These are phyloP conservation scores for Trichoderma koningiopsis DNA, from an alignment of 2,329 filamentous ascomycete species.

Conservation along the genomic window DNA sequence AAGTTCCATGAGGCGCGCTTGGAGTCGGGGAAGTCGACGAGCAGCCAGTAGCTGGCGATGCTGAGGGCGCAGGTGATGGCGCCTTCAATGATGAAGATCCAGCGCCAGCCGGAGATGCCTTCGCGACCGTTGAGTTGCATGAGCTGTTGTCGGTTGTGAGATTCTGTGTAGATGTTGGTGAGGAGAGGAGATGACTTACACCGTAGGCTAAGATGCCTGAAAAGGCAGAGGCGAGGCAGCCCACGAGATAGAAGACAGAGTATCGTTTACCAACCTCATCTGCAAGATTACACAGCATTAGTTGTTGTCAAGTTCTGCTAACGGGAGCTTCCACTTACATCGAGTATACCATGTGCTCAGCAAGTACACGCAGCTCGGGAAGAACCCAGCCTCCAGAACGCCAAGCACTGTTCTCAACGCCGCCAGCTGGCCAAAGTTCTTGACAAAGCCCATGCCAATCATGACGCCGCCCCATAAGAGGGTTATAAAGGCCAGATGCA, in stretches of 20 bases:
- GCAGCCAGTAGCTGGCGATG: slow-evolving; percentile 55
- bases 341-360: slow-evolving; percentile 74
- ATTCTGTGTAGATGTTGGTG: not conserved
- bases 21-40: slow-evolving; percentile 66
- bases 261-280: slow-evolving; percentile 72
- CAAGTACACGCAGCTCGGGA: slow-evolving; percentile 70
- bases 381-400: slow-evolving; percentile 69
- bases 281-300: slow-evolving; percentile 32
- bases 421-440: slow-evolving; percentile 54
- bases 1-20: slow-evolving; percentile 55
- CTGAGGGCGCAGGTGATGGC: slow-evolving; percentile 57
- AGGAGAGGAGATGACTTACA: slow-evolving; percentile 42
- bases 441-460: slow-evolving; percentile 67
- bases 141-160: slow-evolving; percentile 39
- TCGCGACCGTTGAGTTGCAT: slow-evolving; percentile 64
- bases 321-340: slow-evolving; percentile 47
- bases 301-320: not conserved
- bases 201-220: slow-evolving; percentile 71
- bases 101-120: slow-evolving; percentile 62
- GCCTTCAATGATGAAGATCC: slow-evolving; percentile 65
- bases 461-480: slow-evolving; percentile 62
- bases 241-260: slow-evolving; percentile 69
- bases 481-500: slow-evolving; percentile 57
- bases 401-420: slow-evolving; percentile 62
- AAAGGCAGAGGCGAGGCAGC: slow-evolving; percentile 66